Conservation (phyloP, 2,329 filamentous ascomycete genomes). For the Daldinia eschscholtzii region DNA sequence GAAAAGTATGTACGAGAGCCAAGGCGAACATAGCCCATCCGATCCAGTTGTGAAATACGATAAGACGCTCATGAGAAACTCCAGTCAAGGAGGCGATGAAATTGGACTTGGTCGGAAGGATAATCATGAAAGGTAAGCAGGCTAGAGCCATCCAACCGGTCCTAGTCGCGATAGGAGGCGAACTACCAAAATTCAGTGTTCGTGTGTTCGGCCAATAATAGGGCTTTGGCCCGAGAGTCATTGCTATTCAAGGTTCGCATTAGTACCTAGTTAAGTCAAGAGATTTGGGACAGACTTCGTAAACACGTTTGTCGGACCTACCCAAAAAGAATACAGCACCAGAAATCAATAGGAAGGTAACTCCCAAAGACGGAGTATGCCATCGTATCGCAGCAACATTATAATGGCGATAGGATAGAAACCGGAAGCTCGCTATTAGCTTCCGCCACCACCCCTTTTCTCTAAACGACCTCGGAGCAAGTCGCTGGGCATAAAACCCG, state of each 20-base stretch:
- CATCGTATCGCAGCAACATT: constrained; percentile 53
- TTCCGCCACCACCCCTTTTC: constrained; percentile 52
- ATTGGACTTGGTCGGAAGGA: constrained; percentile 67
- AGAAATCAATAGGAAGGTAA: constrained; percentile 55
- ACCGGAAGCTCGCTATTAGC: constrained; percentile 55
- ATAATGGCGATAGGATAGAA: constrained; percentile 58
- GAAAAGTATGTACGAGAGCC: constrained; percentile 70
- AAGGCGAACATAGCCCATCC: constrained; percentile 68
- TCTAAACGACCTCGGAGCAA: constrained; percentile 48
- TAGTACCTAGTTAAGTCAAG: constrained; percentile 3
- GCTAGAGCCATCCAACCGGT: constrained; percentile 66
- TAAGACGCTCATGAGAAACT: constrained; percentile 68
- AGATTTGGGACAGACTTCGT: constrained; percentile 8
- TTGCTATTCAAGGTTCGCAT: constrained; percentile 48
- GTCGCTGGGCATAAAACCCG: constrained; percentile 50
- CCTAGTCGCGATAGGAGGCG: constrained; percentile 66
- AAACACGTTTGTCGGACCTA: constrained; percentile 41
- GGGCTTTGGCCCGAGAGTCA: constrained; percentile 63
- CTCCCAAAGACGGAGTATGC: constrained; percentile 60
- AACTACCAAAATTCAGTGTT: constrained; percentile 59
- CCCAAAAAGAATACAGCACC: constrained; percentile 63
- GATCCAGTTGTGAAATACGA: constrained; percentile 68
- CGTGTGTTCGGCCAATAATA: constrained; percentile 67
- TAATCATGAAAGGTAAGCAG: constrained; percentile 65
- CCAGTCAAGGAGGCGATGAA: constrained; percentile 67